Percentiles rank a stretch among this genome's conserved stretches.
phyloP scores from a whole-genome alignment of 768 basidiomycete species.

The Pisolithus albus region DNA sequence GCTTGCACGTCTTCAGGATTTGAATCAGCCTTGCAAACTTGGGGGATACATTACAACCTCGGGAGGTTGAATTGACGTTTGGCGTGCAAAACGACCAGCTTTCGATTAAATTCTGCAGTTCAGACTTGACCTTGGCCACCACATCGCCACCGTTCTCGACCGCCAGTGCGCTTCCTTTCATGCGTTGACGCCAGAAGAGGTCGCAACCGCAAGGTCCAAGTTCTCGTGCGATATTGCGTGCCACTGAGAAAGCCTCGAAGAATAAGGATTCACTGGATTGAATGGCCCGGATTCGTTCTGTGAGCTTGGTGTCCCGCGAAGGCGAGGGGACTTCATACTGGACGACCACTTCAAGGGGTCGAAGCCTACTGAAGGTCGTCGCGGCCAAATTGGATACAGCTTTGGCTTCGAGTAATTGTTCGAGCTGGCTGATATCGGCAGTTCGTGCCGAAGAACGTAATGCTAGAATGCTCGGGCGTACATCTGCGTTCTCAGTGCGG shows the following conservation, averaged over 20 bases:
- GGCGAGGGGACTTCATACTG: slow-evolving; percentile 40
- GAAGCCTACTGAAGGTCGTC: slow-evolving; percentile 28
- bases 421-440: slow-evolving; percentile 32
- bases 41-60: slow-evolving; percentile 59
- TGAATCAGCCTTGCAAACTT: slow-evolving; percentile 61
- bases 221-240: slow-evolving; percentile 42
- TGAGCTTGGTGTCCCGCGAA: slow-evolving; percentile 35
- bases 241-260: slow-evolving; percentile 39
- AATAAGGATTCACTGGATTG: slow-evolving; percentile 35
- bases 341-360: slow-evolving; percentile 47
- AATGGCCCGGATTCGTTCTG: slow-evolving; percentile 41
- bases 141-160: slow-evolving; percentile 31
- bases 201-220: slow-evolving; percentile 67
- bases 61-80: slow-evolving; percentile 48
- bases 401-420: slow-evolving; percentile 34
- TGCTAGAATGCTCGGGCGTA: slow-evolving; percentile 40
- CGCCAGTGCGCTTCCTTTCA: slow-evolving; percentile 31
- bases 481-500: slow-evolving; percentile 26
- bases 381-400: slow-evolving; percentile 26
- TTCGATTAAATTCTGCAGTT: slow-evolving; percentile 38
- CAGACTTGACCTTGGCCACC: slow-evolving; percentile 16
- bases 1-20: slow-evolving; percentile 47
- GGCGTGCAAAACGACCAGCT: slow-evolving; percentile 63
- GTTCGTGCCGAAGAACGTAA: slow-evolving; percentile 24
- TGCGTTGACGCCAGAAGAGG: slow-evolving; percentile 56